phyloP scores from a whole-genome alignment of 768 basidiomycete genomes.

The Boletus rufocinnamomeus region DNA sequence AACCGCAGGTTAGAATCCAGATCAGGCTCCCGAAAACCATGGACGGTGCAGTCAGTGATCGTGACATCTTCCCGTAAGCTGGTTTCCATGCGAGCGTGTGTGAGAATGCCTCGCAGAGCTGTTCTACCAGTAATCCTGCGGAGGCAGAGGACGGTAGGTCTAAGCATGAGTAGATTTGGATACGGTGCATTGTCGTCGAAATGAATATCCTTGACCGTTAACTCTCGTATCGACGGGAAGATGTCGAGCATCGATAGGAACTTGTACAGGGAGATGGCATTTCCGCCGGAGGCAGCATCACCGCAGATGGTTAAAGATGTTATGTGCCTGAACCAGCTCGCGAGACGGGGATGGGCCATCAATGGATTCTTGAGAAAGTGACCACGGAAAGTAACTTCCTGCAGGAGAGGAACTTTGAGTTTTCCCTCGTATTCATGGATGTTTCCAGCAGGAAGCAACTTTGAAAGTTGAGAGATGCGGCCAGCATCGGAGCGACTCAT shows the following conservation, averaged over 20 bases:
- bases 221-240: conserved; percentile 1
- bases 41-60: conserved; percentile 3
- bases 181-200: conserved; percentile 2
- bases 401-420: conserved; percentile 6
- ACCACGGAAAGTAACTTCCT: background rate
- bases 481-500: background rate
- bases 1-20: background rate
- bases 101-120: conserved; percentile 4
- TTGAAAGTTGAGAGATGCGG: background rate
- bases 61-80: background rate
- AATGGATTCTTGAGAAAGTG: conserved; percentile 11
- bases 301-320: conserved; percentile 9
- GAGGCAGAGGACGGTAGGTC: conserved; percentile 1
- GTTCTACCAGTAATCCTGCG: conserved; percentile 2
- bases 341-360: conserved; percentile 8
- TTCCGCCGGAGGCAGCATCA: background rate
- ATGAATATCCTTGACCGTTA: conserved; percentile 10
- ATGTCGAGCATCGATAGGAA: conserved; percentile 8
- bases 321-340: conserved; percentile 5
- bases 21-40: conserved; percentile 1
- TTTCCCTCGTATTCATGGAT: conserved; percentile 6
- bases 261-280: conserved; percentile 2
- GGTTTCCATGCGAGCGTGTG: background rate
- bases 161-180: background rate
- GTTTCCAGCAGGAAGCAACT: background rate